These are phyloP conservation scores for Piloderma croceum DNA, from an alignment of 768 basidiomycete genomes.

Conservation along the genomic window DNA sequence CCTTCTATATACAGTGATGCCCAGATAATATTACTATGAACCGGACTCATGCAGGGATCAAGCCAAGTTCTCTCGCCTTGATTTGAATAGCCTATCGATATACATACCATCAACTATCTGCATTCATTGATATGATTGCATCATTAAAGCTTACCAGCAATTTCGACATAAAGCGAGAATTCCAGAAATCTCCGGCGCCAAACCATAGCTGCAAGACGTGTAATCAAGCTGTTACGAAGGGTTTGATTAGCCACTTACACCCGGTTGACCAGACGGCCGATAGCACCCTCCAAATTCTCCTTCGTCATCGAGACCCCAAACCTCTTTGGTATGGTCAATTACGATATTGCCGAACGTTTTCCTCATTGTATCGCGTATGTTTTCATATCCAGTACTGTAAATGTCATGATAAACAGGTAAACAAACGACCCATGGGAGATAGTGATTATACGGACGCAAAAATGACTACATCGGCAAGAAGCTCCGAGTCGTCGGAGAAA, in stretches of 20 bases:
- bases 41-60: no score
- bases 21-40: no score
- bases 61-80: conserved; percentile 29
- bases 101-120: not conserved
- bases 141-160: conserved; percentile 24
- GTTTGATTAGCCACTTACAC: conserved; percentile 23
- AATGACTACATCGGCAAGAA: conserved; percentile 42
- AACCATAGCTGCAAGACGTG: conserved; percentile 34
- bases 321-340: conserved; percentile 22
- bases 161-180: conserved; percentile 31
- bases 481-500: conserved; percentile 34
- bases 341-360: conserved; percentile 31
- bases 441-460: conserved; percentile 42
- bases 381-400: conserved; percentile 31
- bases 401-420: no score
- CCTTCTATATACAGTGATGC: no score
- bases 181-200: conserved; percentile 31
- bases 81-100: conserved; percentile 27
- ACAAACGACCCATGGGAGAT: no score
- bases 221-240: not conserved
- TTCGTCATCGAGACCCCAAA: conserved; percentile 40
- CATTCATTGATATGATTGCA: no score
- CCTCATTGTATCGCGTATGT: conserved; percentile 25
- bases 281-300: conserved; percentile 35
- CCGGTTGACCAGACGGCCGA: conserved; percentile 38